A percentile compares a stretch with the other conserved stretches of the same genome.
These are phyloP conservation scores for Penstemon barbatus DNA, from an alignment of 257 asterid genomes.

Conservation along the genomic window DNA sequence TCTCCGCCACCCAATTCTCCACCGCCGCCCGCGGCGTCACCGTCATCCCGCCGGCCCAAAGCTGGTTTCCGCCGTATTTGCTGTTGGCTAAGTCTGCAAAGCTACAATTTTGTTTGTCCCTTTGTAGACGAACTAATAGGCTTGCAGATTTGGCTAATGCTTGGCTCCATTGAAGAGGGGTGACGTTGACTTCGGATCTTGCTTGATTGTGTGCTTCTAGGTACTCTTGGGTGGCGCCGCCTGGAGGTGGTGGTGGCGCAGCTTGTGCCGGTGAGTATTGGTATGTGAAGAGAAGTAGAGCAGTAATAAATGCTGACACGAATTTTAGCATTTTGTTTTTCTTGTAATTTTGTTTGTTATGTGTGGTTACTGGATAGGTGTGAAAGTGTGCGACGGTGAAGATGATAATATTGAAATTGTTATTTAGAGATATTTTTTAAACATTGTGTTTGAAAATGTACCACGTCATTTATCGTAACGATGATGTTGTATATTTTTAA, in stretches of 20 bases:
- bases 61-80: conserved; percentile 80
- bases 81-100: conserved; percentile 60
- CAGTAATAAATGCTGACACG: conserved; percentile 30
- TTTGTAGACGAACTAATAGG: conserved; percentile 56
- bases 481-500: too few relatives aligned
- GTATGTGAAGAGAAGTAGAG: conserved; percentile 28
- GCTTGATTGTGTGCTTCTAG: conserved; percentile 73
- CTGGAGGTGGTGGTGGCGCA: conserved; percentile 23
- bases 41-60: conserved; percentile 55
- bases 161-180: conserved; percentile 68
- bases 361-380: too few relatives aligned
- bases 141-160: conserved; percentile 69
- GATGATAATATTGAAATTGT: too few relatives aligned
- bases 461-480: too few relatives aligned
- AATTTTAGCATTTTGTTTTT: conserved; percentile 19
- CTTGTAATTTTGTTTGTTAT: not conserved
- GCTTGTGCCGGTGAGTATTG: conserved; percentile 31
- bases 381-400: too few relatives aligned
- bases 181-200: conserved; percentile 71
- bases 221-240: conserved; percentile 44
- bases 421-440: too few relatives aligned
- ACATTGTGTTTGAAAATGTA: too few relatives aligned
- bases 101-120: conserved; percentile 66
- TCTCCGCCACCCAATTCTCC: conserved; percentile 77
- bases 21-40: conserved; percentile 60